Conservation (phyloP, 441 rosid species). For the Melianthus villosus region DNA sequence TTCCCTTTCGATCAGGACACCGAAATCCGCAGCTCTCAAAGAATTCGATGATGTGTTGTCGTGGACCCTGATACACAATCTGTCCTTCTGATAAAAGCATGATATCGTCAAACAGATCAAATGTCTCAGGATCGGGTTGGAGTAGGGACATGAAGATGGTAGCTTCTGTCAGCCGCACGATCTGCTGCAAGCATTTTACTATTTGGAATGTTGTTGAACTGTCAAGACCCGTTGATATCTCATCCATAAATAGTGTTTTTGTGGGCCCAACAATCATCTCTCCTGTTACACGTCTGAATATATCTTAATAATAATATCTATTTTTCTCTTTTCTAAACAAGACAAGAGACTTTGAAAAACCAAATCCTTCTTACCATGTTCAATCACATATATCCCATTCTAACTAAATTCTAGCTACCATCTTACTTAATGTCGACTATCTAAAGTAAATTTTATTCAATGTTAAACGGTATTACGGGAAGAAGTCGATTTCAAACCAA, state of each 20-base stretch:
- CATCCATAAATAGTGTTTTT: slow-evolving; percentile 86
- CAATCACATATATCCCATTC: too few relatives aligned
- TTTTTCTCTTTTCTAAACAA: too few relatives aligned
- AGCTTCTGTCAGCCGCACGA: slow-evolving; percentile 77
- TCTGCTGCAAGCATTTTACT: slow-evolving; percentile 59
- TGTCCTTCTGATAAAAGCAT: slow-evolving; percentile 70
- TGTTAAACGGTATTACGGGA: too few relatives aligned
- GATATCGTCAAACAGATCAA: slow-evolving; percentile 72
- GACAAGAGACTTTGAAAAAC: too few relatives aligned
- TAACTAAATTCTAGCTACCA: too few relatives aligned
- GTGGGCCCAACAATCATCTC: slow-evolving; percentile 93
- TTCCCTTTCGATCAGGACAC: slow-evolving; percentile 80
- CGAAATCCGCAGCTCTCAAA: slow-evolving; percentile 61
- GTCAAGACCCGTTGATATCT: slow-evolving; percentile 89
- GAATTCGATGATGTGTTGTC: slow-evolving; percentile 44
- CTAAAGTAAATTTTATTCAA: too few relatives aligned
- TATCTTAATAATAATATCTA: too few relatives aligned
- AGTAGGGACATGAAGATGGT: slow-evolving; percentile 87
- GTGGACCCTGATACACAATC: slow-evolving; percentile 74
- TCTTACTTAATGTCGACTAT: too few relatives aligned
- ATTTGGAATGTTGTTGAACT: slow-evolving; percentile 86
- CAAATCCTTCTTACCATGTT: too few relatives aligned
- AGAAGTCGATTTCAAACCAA: too few relatives aligned
- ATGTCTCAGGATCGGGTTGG: slow-evolving; percentile 94
- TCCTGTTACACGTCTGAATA: too few relatives aligned